Conservation (phyloP, 768 basidiomycete genomes). For the Dentipellis sp. region DNA sequence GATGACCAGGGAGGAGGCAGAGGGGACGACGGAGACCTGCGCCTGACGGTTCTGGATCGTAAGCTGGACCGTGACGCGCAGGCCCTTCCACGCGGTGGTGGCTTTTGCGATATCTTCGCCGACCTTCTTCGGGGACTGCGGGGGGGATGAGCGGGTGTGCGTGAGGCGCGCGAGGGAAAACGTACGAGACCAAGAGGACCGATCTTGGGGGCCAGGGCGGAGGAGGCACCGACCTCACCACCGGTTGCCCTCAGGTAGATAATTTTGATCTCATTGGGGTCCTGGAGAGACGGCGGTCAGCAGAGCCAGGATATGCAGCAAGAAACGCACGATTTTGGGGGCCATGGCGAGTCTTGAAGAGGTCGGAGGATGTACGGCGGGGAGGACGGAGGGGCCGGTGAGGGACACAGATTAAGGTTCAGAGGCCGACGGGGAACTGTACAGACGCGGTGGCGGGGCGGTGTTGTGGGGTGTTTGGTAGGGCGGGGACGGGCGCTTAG, state of each 20-base stretch:
- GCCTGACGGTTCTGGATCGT: conserved; percentile 99
- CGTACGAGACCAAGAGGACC: conserved; percentile 98
- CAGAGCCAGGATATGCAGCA: background rate
- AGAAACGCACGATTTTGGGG: conserved; percentile 58
- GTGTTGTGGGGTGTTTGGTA: background rate
- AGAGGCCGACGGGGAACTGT: conserved; percentile 44
- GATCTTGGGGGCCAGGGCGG: conserved; percentile 98
- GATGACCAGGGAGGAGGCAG: conserved; percentile 96
- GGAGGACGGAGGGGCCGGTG: conserved; percentile 14
- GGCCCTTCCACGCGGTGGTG: conserved; percentile 97
- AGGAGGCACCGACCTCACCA: conserved; percentile 98
- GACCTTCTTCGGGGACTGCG: conserved; percentile 98
- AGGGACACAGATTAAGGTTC: conserved; percentile 39
- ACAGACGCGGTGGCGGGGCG: conserved; percentile 28
- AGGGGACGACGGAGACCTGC: conserved; percentile 90
- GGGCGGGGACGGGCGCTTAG: background rate
- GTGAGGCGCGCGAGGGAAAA: background rate
- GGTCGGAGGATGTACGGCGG: conserved; percentile 21
- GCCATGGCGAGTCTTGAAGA: conserved; percentile 42
- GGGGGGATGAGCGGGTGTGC: conserved; percentile 4
- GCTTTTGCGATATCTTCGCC: conserved; percentile 99
- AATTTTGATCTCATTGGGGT: conserved; percentile 97
- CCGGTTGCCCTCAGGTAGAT: conserved; percentile 98
- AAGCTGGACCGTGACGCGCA: conserved; percentile 96
- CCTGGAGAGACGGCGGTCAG: conserved; percentile 34